These are phyloP conservation scores for Calonectria pteridis DNA, from an alignment of 2,329 filamentous ascomycete species.

Conservation along the genomic window DNA sequence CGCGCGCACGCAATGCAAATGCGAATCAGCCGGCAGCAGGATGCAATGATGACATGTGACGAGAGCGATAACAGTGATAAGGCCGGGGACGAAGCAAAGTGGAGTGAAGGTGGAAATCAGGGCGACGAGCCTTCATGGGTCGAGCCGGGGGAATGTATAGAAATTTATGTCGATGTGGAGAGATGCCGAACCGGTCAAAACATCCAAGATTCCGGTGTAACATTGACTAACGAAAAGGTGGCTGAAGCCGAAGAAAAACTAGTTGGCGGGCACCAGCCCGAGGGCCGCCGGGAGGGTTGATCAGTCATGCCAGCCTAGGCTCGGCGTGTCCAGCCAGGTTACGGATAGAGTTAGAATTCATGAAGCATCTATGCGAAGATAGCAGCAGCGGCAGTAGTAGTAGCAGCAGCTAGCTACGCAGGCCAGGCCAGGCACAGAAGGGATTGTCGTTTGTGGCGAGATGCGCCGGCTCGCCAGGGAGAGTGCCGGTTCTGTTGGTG, in stretches of 20 bases:
- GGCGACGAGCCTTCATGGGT: slow-evolving; percentile 20
- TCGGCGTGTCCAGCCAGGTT: background rate
- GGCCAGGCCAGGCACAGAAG: background rate
- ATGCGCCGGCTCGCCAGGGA: background rate
- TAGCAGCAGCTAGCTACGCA: background rate
- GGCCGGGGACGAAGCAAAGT: slow-evolving; percentile 11
- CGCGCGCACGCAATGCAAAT: background rate
- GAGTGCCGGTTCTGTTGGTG: background rate
- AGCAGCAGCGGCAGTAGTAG: background rate
- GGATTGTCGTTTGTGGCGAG: slow-evolving; percentile 6
- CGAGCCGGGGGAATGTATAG: slow-evolving; percentile 18
- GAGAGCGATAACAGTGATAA: slow-evolving; percentile 27
- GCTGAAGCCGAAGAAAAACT: slow-evolving; percentile 3
- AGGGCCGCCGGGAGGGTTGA: slow-evolving; percentile 6
- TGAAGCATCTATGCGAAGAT: background rate
- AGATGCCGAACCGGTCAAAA: slow-evolving; percentile 13
- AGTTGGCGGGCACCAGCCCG: slow-evolving; percentile 3
- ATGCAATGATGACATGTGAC: slow-evolving; percentile 39
- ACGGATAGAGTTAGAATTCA: background rate
- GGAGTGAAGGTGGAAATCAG: slow-evolving; percentile 18
- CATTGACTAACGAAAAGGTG: background rate
- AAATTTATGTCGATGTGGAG: slow-evolving; percentile 16
- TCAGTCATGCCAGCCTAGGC: background rate
- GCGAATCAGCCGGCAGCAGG: slow-evolving; percentile 20
- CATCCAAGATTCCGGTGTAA: slow-evolving; percentile 10